Conservation (phyloP, 176 grass and related monocot species). For the Bonia amplexicaulis region DNA sequence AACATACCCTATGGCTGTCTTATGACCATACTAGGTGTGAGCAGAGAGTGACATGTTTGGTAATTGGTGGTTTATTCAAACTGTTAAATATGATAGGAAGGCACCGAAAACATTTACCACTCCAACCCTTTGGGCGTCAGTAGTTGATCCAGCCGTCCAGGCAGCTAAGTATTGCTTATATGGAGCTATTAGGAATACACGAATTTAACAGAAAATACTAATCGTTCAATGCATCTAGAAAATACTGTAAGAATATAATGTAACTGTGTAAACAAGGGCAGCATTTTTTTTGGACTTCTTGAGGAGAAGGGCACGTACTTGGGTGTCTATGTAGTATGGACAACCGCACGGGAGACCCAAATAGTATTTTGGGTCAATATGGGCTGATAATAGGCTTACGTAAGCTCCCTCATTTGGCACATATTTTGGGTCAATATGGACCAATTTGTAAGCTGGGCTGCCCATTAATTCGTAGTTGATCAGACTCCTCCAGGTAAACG, state of each 20-base stretch:
- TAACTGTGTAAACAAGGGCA: not conserved
- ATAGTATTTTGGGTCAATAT: not conserved
- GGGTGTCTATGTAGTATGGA: not conserved
- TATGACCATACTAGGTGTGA: not conserved
- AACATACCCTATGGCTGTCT: not conserved
- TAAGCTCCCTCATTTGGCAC: not conserved
- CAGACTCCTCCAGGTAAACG: not conserved
- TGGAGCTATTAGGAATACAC: not conserved
- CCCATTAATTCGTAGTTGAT: not conserved
- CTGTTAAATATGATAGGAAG: too few species aligned
- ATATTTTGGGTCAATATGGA: too few species aligned
- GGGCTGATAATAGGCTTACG: not conserved
- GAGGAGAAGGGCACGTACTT: too few species aligned
- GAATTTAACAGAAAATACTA: not conserved
- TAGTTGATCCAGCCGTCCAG: too few species aligned
- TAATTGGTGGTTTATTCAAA: not conserved
- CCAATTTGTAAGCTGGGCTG: not conserved
- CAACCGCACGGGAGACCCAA: not conserved
- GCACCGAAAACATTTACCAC: too few species aligned
- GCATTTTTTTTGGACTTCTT: not conserved
- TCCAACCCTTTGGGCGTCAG: too few species aligned
- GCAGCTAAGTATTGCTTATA: not conserved
- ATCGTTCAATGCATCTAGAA: not conserved
- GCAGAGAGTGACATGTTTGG: not conserved
- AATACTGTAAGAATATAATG: not conserved